Conservation (phyloP, 2,329 filamentous ascomycete species). For the Colletotrichum theobromicola region DNA sequence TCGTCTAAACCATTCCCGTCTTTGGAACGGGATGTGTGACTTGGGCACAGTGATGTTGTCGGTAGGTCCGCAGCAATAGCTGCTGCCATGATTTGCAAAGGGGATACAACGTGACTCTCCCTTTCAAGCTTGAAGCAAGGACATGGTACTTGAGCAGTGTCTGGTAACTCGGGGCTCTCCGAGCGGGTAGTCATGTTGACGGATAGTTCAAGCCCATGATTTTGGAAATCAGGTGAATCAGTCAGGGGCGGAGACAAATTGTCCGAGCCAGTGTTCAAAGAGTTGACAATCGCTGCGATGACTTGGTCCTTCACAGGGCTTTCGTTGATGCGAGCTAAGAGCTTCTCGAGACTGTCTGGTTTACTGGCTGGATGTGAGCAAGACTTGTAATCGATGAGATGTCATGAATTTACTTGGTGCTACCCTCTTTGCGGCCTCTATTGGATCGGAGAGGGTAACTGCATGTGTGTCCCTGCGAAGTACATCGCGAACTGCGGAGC, state of each 20-base stretch:
- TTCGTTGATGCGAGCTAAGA: conserved; percentile 29
- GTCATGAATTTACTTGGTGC: conserved; percentile 1
- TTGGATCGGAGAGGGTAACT: neutral
- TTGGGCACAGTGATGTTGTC: neutral
- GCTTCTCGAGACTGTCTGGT: conserved; percentile 30
- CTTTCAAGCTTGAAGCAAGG: neutral
- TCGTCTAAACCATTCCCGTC: neutral
- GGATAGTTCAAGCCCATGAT: neutral
- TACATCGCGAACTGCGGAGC: neutral
- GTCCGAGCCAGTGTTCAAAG: neutral
- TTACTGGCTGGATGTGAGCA: neutral
- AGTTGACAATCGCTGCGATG: neutral
- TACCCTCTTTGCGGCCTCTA: conserved; percentile 25
- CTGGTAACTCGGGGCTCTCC: neutral
- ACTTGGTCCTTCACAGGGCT: conserved; percentile 26
- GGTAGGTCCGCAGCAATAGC: conserved; percentile 15
- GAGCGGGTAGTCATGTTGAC: neutral
- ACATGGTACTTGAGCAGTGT: neutral
- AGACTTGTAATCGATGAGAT: neutral
- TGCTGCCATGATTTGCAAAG: conserved; percentile 27
- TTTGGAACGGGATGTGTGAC: neutral
- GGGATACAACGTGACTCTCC: conserved; percentile 2
- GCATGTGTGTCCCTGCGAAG: neutral
- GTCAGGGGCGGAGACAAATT: neutral
- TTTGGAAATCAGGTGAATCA: neutral